Evolutionary conservation across 768 basidiomycete species (phyloP).

Genomic region (Kwoniella europaea): DNA sequence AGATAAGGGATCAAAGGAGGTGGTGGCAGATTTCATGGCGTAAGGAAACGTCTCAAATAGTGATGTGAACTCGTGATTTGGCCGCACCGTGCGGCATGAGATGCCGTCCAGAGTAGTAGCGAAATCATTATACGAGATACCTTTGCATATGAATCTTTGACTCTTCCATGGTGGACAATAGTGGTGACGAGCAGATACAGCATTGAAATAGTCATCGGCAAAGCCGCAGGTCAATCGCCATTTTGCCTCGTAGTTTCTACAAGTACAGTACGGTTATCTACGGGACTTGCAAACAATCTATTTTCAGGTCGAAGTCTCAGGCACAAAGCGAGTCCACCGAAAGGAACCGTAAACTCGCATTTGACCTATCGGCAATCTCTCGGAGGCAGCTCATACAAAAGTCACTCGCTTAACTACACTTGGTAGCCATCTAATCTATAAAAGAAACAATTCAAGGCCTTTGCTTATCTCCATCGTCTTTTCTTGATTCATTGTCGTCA

Average conservation of each 20-base stretch:
- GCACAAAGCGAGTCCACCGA: background rate
- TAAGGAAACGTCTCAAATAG: background rate
- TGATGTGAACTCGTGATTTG: too few species aligned
- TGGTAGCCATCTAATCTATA: conserved; percentile 3
- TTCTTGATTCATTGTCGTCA: background rate
- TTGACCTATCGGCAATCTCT: background rate
- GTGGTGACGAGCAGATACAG: too few species aligned
- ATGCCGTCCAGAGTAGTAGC: too few species aligned
- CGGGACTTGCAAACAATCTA: background rate
- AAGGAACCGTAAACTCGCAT: background rate
- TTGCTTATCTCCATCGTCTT: background rate
- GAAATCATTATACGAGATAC: background rate
- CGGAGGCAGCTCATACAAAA: background rate
- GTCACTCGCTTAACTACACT: background rate
- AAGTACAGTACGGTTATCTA: background rate
- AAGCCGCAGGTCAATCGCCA: background rate
- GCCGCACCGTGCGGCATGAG: too few species aligned
- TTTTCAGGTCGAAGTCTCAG: background rate
- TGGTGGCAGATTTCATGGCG: background rate
- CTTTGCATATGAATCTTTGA: background rate
- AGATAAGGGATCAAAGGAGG: background rate
- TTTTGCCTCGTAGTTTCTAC: too few species aligned
- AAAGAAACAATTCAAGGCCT: background rate
- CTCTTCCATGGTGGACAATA: too few species aligned
- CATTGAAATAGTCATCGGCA: background rate